Conservation (phyloP, 441 rosid genomes). For the Euphorbia schlechtendalii region DNA sequence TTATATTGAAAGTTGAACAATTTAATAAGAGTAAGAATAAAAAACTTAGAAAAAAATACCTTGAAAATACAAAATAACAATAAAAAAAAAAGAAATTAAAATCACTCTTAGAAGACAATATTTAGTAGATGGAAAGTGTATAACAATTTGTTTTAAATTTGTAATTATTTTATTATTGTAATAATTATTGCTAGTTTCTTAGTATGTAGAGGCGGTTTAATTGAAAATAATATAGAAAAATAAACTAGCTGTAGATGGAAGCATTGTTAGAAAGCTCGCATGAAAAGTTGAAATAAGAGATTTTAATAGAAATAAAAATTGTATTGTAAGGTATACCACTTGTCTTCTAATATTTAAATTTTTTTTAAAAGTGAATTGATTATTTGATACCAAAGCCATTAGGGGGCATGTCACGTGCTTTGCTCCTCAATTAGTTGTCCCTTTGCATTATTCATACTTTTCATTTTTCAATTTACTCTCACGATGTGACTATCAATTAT, state of each 20-base stretch:
- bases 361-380: neutral
- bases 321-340: neutral
- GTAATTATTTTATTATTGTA: no score
- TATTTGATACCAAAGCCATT: neutral
- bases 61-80: no score
- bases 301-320: neutral
- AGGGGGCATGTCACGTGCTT: constrained; percentile 21
- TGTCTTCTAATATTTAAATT: neutral
- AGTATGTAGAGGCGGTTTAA: neutral
- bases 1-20: no score
- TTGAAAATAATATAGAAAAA: neutral
- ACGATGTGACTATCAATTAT: neutral
- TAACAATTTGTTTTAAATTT: no score
- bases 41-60: no score
- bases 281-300: neutral
- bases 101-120: no score
- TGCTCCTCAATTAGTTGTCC: constrained; percentile 11
- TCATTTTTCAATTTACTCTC: neutral
- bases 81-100: no score
- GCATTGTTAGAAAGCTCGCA: neutral
- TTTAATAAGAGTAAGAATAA: no score
- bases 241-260: neutral
- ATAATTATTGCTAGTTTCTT: no score
- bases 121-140: no score
- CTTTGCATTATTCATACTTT: neutral